phyloP scores from a whole-genome alignment of 1,284 basidiomycete genomes.

The Malassezia psittaci region DNA sequence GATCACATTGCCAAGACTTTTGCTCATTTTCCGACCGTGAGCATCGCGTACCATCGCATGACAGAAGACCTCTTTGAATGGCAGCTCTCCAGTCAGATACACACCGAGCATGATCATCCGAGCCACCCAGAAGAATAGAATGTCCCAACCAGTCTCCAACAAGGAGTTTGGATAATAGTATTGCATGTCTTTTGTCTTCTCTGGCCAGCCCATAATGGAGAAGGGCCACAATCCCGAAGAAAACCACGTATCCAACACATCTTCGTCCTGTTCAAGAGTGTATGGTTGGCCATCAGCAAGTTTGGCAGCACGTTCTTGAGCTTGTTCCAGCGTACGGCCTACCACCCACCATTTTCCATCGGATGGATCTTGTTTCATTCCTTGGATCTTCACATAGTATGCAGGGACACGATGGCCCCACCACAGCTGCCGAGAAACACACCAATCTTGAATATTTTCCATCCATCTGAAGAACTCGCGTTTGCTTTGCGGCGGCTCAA shows the following conservation, averaged over 20 bases:
- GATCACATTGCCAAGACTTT: slow-evolving; percentile 94
- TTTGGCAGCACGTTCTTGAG: slow-evolving; percentile 63
- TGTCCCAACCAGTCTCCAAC: slow-evolving; percentile 98
- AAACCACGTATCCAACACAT: slow-evolving; percentile 99
- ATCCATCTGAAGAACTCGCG: slow-evolving; percentile 96
- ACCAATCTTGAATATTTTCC: slow-evolving; percentile 96
- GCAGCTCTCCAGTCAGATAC: slow-evolving; percentile 77
- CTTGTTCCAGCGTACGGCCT: slow-evolving; percentile 70
- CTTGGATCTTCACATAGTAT: slow-evolving; percentile 81
- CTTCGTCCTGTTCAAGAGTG: slow-evolving; percentile 82
- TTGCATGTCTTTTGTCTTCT: slow-evolving; percentile 49
- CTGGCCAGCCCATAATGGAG: slow-evolving; percentile 94
- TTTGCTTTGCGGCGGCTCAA: slow-evolving; percentile 75
- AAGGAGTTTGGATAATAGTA: slow-evolving; percentile 78
- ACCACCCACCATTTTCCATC: slow-evolving; percentile 62
- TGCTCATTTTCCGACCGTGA: slow-evolving; percentile 97
- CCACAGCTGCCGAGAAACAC: slow-evolving; percentile 96
- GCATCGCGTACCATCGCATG: slow-evolving; percentile 99
- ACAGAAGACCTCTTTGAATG: slow-evolving; percentile 95
- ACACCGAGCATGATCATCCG: slow-evolving; percentile 93
- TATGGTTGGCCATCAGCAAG: slow-evolving; percentile 63
- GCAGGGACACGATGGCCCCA: slow-evolving; percentile 97
- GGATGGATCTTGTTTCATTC: slow-evolving; percentile 57
- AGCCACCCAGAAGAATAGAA: slow-evolving; percentile 98
- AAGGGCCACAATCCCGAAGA: slow-evolving; percentile 97